Conservation (phyloP, 169 alveolate species). For the Plasmodium coatneyi region DNA sequence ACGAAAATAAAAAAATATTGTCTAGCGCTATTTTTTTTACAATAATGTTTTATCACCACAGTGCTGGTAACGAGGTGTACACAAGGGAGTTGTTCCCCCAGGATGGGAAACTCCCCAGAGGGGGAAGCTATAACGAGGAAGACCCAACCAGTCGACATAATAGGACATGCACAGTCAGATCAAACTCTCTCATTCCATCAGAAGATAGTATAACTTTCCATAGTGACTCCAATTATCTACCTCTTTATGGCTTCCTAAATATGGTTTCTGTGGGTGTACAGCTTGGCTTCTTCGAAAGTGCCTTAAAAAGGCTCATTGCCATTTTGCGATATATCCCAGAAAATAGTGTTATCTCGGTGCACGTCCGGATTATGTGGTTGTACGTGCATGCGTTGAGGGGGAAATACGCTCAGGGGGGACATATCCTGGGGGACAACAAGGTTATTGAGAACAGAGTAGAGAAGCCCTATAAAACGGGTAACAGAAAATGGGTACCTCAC, state of each 20-base stretch:
- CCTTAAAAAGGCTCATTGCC: slow-evolving; percentile 6
- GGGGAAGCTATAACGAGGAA: background rate
- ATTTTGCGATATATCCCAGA: slow-evolving; percentile 37
- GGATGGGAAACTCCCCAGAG: background rate
- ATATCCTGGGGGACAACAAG: background rate
- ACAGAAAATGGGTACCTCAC: background rate
- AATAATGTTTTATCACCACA: slow-evolving; percentile 22
- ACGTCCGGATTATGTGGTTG: slow-evolving; percentile 58
- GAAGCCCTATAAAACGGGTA: background rate
- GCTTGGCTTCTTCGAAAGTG: background rate
- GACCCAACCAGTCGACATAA: background rate
- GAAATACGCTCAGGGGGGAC: background rate
- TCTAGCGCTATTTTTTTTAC: slow-evolving; percentile 35
- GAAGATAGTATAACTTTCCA: slow-evolving; percentile 21
- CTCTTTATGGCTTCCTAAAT: slow-evolving; percentile 46
- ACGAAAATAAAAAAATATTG: slow-evolving; percentile 18
- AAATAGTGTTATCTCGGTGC: slow-evolving; percentile 32
- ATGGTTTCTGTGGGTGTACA: slow-evolving; percentile 18
- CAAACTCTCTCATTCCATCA: slow-evolving; percentile 7
- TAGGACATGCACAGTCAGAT: background rate
- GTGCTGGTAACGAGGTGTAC: background rate
- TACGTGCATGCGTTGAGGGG: slow-evolving; percentile 1
- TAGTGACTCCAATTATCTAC: slow-evolving; percentile 5
- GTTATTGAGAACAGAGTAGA: background rate
- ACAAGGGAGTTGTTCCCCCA: background rate